Base-by-base conservation (phyloP, 768 basidiomycete genomes). In the Pulveroboletus sp. region DNA sequence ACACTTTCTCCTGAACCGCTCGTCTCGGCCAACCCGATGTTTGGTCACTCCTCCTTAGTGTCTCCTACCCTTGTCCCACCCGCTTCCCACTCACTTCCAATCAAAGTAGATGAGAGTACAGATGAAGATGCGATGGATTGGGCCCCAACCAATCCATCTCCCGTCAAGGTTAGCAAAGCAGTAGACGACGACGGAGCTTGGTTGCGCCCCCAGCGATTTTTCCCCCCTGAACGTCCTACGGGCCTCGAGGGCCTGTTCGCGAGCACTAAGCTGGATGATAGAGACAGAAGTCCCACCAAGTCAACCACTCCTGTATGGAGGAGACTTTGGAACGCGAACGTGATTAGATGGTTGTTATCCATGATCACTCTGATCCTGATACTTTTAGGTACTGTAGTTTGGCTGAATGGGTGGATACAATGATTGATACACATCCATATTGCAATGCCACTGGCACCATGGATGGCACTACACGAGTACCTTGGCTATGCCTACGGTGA, bases 201-300 rank as follows among this genome's bases (percentile, higher is more conserved):
- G 80, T 58, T 90, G 43, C 78, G 81, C 5, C 86, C 83, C 4
- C 87, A 88, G 57, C 75, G 77, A 13, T 90, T 89, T 62, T 90
- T 89, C 56, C 78, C 85, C 14, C 87, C 86, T 0, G 86, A 89
- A 62, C 77, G 80, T 53, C 84, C 86, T 1, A 90, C 87, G 1
- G 87, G 87, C 13, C 73, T 90, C 8, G 87, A 90, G 65, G 73
- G 75, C 33, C 67, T 90, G 14, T 83, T 89, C 53, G 81, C 82
- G 49, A 73, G 71, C 53, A 81, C 85, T 10, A 76, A 73, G 43
- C 68, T 85, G 8, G 81, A 84, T 46, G 81, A 82, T 45, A 54
- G 46, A 42, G 39, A 53, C 9, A 9, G 24, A 3, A 56, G 14
- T 13, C 24, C 50, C 1, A 9, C 28, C 31, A 56, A 44, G 4